Base-by-base conservation (phyloP, 306 rosid species). In the Dryas octopetala region DNA sequence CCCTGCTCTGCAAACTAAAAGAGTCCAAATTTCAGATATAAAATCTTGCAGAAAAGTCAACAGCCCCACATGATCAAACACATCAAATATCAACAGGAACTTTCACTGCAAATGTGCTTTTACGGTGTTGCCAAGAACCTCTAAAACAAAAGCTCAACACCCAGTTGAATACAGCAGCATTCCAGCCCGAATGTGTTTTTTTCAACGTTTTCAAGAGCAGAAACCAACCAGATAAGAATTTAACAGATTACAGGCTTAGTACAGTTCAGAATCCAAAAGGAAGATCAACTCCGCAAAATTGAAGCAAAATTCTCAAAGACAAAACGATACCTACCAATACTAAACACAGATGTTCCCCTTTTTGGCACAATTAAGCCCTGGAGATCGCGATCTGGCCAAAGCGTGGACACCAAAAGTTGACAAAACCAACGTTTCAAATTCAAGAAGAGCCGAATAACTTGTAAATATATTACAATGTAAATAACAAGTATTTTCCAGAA, bases 1-100 rank as follows among this genome's bases (percentile, higher is more conserved):
- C 78, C 82, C 75, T 63, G 47, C 74, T 49, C 86, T 65, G 72
- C 74, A 85, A 54, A 76, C 44, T 66, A 74, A 79, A 4, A 68
- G 13, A 64, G 32, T 70, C 67, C 76, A 61, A 83, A 65, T 50
- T 66, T 70, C 86, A 74, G 51, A 47, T 63, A 45, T 23, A 61
- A 16, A 76, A 68, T 67, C 54, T 52, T 59, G 44, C 64, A 43
- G 8, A 43, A 65, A 43, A 65, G 28, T 65, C 52, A 65, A 17
- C 66, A 26, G 40, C 64, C 9, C 41, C 4, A 3, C 40, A 23
- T 59, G 64, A 55, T 55, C 32, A 55, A 55, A 55, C 3, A 17
- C 64, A 59, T 26, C 15, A 9, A 28, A 11, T 10, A 59, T 59
- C 11, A 40, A 26, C 5, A 26, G 0, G n/a, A 23, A 26, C 64